These are phyloP conservation scores for Luvunga scandens DNA, from an alignment of 345 rosid species.

Conservation along the genomic window DNA sequence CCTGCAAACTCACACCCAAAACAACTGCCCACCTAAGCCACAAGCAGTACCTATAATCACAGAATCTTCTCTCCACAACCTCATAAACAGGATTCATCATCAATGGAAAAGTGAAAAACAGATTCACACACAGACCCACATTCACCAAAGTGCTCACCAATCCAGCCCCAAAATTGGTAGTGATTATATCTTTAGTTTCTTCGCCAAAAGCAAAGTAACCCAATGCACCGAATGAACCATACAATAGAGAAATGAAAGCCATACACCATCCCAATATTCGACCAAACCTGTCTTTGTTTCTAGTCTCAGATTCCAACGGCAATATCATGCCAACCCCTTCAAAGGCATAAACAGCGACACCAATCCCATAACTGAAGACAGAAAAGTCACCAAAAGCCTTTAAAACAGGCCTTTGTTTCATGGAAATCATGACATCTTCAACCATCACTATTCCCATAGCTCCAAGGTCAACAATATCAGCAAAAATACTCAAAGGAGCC, in stretches of 20 bases:
- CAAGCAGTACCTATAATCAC: constrained; percentile 43
- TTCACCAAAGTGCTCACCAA: constrained; percentile 56
- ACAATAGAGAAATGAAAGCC: constrained; percentile 52
- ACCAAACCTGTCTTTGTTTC: constrained; percentile 55
- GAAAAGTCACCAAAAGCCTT: constrained; percentile 60
- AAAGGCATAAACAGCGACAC: constrained; percentile 71
- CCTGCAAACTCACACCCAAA: constrained; percentile 53
- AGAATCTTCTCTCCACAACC: constrained; percentile 57
- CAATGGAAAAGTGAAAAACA: constrained; percentile 66
- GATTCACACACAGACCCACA: constrained; percentile 58
- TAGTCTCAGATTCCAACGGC: constrained; percentile 64
- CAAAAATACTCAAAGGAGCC: constrained; percentile 82
- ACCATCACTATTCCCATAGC: constrained; percentile 66
- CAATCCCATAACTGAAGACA: constrained; percentile 61
- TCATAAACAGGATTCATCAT: constrained; percentile 91
- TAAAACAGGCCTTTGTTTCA: constrained; percentile 39
- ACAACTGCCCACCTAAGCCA: constrained; percentile 72
- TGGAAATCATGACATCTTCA: constrained; percentile 44
- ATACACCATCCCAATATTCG: constrained; percentile 48
- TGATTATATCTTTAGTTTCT: constrained; percentile 65
- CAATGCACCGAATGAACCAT: constrained; percentile 53
- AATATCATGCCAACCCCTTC: constrained; percentile 77
- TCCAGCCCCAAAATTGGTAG: constrained; percentile 64
- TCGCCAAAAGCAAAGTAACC: constrained; percentile 80
- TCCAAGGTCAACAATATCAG: constrained; percentile 67